Evolutionary conservation across 2,329 filamentous ascomycete species (phyloP).

Genomic region (Atkinsonella texensis): DNA sequence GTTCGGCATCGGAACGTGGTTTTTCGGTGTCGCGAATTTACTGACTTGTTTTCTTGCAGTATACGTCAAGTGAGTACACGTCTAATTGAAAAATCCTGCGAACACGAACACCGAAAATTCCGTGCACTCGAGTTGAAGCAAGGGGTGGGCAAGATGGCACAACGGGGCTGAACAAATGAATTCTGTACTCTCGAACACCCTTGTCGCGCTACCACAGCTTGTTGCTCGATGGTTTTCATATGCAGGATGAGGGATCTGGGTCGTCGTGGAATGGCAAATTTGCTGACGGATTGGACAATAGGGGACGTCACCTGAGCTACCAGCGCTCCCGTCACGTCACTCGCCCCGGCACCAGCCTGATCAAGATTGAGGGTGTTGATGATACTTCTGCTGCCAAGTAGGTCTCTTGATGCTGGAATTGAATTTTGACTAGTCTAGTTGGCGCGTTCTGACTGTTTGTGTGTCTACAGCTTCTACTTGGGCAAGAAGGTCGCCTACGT

Average conservation of each 20-base stretch:
- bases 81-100: background rate
- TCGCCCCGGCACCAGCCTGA: constrained; percentile 81
- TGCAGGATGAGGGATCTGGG: background rate
- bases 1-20: background rate
- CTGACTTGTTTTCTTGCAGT: constrained; percentile 34
- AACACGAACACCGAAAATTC: background rate
- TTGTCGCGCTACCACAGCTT: background rate
- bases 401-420: constrained; percentile 19
- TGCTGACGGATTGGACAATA: constrained; percentile 22
- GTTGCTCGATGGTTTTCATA: background rate
- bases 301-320: constrained; percentile 97
- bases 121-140: background rate
- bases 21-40: background rate
- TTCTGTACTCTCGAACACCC: background rate
- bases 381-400: constrained; percentile 80
- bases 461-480: constrained; percentile 64
- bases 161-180: background rate
- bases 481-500: constrained; percentile 99
- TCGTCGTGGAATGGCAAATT: background rate
- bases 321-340: constrained; percentile 88
- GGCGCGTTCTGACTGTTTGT: constrained; percentile 12
- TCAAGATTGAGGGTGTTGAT: constrained; percentile 98
- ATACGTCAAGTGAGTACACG: constrained; percentile 72
- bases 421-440: background rate
- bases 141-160: background rate